Conservation (phyloP, 352 stramenopile genomes). For the Phytophthora litchii region DNA sequence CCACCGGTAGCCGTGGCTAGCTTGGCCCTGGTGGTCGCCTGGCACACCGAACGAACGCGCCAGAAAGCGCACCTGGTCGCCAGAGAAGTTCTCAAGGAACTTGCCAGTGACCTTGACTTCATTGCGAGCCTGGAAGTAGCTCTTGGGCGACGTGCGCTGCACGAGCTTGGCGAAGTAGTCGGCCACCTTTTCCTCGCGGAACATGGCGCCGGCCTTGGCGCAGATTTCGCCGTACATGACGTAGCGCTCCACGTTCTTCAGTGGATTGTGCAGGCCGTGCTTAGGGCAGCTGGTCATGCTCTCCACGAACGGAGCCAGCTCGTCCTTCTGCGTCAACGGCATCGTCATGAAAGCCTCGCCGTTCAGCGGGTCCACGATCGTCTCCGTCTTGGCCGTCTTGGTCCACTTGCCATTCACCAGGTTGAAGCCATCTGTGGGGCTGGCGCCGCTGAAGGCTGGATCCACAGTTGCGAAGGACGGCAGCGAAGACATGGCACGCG, state of each 20-base stretch:
- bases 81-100: constrained; percentile 98
- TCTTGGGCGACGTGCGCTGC: constrained; percentile 97
- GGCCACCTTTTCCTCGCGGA: constrained; percentile 90
- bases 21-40: constrained; percentile 96
- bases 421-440: constrained; percentile 90
- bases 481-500: constrained; percentile 62
- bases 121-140: constrained; percentile 93
- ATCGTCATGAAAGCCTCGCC: constrained; percentile 94
- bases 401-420: constrained; percentile 93
- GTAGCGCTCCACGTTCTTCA: constrained; percentile 98
- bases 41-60: constrained; percentile 95
- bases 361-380: constrained; percentile 95
- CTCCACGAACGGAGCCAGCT: constrained; percentile 93
- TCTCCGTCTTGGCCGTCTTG: constrained; percentile 66
- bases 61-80: constrained; percentile 97
- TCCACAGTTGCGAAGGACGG: constrained; percentile 95
- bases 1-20: constrained; percentile 95
- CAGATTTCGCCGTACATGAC: constrained; percentile 81
- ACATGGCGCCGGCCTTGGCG: constrained; percentile 79
- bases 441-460: constrained; percentile 79
- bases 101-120: constrained; percentile 94
- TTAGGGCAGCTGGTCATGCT: constrained; percentile 94
- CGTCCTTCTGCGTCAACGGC: constrained; percentile 89
- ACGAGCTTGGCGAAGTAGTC: constrained; percentile 97
- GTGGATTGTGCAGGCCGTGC: constrained; percentile 97